phyloP scores from a whole-genome alignment of 345 rosid species.

The Syzygium grande region DNA sequence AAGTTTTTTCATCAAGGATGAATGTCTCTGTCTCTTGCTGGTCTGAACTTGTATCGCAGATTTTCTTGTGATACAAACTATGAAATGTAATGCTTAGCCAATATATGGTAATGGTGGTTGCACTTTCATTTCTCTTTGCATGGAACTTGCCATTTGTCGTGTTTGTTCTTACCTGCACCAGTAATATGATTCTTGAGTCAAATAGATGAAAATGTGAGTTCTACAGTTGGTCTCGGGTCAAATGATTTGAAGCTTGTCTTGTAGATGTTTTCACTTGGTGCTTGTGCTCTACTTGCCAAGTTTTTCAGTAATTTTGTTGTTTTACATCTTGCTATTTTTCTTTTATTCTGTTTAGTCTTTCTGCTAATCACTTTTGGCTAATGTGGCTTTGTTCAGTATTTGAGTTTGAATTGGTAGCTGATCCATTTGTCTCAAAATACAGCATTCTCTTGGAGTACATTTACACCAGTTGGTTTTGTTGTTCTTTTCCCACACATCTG shows the following conservation, averaged over 20 bases:
- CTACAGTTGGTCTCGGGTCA: neutral
- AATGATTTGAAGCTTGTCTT: neutral
- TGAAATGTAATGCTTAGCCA: neutral
- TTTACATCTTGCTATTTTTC: neutral
- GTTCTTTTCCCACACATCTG: neutral
- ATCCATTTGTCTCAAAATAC: neutral
- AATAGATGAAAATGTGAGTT: neutral
- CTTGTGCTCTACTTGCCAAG: neutral
- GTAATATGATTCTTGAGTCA: neutral
- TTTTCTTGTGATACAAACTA: neutral
- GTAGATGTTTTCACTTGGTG: neutral
- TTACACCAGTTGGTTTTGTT: neutral
- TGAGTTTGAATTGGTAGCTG: neutral
- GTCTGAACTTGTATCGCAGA: neutral
- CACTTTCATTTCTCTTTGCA: neutral
- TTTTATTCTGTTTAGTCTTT: neutral
- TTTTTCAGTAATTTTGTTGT: neutral
- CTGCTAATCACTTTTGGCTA: neutral
- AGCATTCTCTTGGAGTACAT: neutral
- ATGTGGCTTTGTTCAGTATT: neutral
- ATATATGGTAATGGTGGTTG: neutral
- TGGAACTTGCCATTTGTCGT: neutral
- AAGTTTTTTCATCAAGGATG: neutral
- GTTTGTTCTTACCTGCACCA: neutral
- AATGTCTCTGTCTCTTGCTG: neutral